Conservation (phyloP, 345 rosid species). For the Euphorbia pulcherrima region DNA sequence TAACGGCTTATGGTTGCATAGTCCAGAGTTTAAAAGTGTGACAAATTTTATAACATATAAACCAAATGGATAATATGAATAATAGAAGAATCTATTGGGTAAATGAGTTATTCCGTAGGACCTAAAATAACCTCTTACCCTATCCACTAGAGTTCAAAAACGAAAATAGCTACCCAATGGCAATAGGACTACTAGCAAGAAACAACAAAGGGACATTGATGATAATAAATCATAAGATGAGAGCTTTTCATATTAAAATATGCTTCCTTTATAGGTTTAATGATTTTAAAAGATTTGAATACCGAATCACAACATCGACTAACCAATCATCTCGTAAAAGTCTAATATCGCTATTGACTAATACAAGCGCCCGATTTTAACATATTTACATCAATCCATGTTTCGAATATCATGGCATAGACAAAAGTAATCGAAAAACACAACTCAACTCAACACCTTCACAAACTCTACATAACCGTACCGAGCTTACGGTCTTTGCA, state of each 20-base stretch:
- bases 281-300: constrained; percentile 24
- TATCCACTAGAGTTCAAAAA: neutral
- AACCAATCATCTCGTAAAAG: constrained; percentile 21
- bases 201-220: constrained; percentile 16
- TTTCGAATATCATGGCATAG: constrained; percentile 3
- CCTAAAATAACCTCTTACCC: too few species aligned
- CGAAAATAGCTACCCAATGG: constrained; percentile 12
- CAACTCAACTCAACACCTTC: constrained; percentile 18
- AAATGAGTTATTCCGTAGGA: too few species aligned
- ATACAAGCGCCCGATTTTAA: constrained; percentile 17
- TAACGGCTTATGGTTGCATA: too few species aligned
- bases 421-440: constrained; percentile 20
- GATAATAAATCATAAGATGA: constrained; percentile 14
- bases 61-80: too few species aligned
- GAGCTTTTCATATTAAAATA: constrained; percentile 21
- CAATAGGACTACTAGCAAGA: constrained; percentile 13
- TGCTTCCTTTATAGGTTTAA: constrained; percentile 31
- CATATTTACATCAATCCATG: constrained; percentile 37
- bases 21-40: too few species aligned
- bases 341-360: constrained; percentile 27
- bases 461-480: constrained; percentile 4
- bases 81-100: too few species aligned
- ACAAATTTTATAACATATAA: too few species aligned
- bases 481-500: constrained; percentile 37
- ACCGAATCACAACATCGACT: constrained; percentile 30